These are phyloP conservation scores for Phialophora verrucosa DNA, from an alignment of 2,329 filamentous ascomycete species.

Conservation along the genomic window DNA sequence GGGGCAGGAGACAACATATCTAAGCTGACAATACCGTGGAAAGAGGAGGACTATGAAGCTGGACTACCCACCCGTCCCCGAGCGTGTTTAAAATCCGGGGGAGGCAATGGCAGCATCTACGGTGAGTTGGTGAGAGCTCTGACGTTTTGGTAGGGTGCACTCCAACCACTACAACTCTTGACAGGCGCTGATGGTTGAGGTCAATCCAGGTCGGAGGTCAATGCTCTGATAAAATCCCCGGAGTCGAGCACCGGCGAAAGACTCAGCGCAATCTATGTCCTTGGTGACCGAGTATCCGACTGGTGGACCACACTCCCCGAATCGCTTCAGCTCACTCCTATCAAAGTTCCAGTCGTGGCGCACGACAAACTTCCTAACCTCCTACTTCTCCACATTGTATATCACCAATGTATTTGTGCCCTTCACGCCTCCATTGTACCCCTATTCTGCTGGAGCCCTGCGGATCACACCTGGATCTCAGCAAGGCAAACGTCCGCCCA, in stretches of 20 bases:
- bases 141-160: conserved; percentile 17
- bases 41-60: conserved; percentile 20
- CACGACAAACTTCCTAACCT: conserved; percentile 16
- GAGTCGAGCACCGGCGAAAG: conserved; percentile 14
- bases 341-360: background rate
- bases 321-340: conserved; percentile 8
- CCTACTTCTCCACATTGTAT: conserved; percentile 17
- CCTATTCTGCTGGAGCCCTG: conserved; percentile 22
- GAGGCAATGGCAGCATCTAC: conserved; percentile 20
- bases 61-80: conserved; percentile 3
- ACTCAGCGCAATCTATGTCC: conserved; percentile 20
- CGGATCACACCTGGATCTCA: conserved; percentile 7
- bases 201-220: conserved; percentile 13
- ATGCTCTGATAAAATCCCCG: conserved; percentile 17
- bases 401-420: conserved; percentile 25
- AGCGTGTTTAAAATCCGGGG: conserved; percentile 12
- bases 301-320: conserved; percentile 18
- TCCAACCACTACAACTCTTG: background rate
- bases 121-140: conserved; percentile 23
- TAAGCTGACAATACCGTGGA: conserved; percentile 18
- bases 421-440: conserved; percentile 26
- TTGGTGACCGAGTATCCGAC: conserved; percentile 19
- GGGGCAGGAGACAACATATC: conserved; percentile 1
- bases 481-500: conserved; percentile 23
- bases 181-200: background rate